Percentiles rank a stretch among this genome's conserved stretches.
These are phyloP conservation scores for Astragalus glycyphyllos DNA, from an alignment of 306 rosid genomes.

Conservation along the genomic window DNA sequence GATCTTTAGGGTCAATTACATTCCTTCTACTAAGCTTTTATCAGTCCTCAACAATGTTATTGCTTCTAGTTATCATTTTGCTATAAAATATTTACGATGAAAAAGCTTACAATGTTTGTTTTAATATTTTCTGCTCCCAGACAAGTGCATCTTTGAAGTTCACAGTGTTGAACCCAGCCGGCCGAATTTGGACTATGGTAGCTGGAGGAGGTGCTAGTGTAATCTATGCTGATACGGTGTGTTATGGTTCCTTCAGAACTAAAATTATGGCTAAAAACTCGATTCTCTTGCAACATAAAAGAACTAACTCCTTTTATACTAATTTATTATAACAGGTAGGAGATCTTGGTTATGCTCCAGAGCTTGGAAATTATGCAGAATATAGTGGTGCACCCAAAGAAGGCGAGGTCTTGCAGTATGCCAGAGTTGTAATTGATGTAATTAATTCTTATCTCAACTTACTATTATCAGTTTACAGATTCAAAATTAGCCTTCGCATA, in stretches of 20 bases:
- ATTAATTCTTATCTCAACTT: constrained; percentile 42
- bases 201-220: constrained; percentile 99
- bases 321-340: constrained; percentile 68
- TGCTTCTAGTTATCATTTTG: background rate
- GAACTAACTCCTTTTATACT: constrained; percentile 5
- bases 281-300: constrained; percentile 17
- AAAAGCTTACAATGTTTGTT: constrained; percentile 35
- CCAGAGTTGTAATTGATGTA: constrained; percentile 96
- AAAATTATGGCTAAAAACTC: constrained; percentile 17
- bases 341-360: constrained; percentile 93
- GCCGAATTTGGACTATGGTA: constrained; percentile 98
- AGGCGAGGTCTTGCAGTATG: constrained; percentile 95
- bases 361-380: constrained; percentile 98
- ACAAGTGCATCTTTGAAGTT: constrained; percentile 96
- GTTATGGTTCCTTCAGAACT: constrained; percentile 36
- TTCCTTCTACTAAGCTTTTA: too few species aligned
- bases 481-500: background rate
- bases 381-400: constrained; percentile 98
- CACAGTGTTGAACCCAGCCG: constrained; percentile 85
- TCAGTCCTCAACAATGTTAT: background rate
- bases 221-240: constrained; percentile 92
- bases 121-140: constrained; percentile 53
- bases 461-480: constrained; percentile 3
- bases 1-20: too few species aligned
- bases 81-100: background rate